phyloP scores from a whole-genome alignment of 2,329 filamentous ascomycete genomes.

The Hirsutella rhossiliensis region DNA sequence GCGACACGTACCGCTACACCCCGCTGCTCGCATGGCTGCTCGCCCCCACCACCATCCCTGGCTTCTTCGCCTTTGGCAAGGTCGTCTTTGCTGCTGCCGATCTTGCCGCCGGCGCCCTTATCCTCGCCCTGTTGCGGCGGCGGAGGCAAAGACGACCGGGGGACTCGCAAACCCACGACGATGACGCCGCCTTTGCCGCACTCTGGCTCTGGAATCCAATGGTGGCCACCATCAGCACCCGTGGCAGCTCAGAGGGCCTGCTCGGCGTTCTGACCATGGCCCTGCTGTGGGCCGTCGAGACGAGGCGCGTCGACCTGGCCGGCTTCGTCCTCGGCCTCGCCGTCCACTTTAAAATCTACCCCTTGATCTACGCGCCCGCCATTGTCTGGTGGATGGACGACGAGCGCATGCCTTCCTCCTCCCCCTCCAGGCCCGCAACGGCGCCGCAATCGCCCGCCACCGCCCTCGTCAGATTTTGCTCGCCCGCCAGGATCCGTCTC shows the following conservation, averaged over 20 bases:
- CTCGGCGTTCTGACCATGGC: constrained; percentile 75
- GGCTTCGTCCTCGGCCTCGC: constrained; percentile 67
- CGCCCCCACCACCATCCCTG: constrained; percentile 54
- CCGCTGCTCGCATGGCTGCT: constrained; percentile 87
- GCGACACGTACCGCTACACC: constrained; percentile 95
- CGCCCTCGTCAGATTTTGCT: constrained; percentile 31
- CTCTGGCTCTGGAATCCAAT: constrained; percentile 96
- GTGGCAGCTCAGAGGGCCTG: constrained; percentile 86
- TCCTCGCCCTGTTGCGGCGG: constrained; percentile 28
- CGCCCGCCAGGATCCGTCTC: constrained; percentile 42
- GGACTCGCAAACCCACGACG: constrained; percentile 13
- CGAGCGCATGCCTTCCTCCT: constrained; percentile 24
- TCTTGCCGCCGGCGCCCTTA: constrained; percentile 71
- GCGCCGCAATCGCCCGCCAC: constrained; percentile 9
- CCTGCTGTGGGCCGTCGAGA: constrained; percentile 70
- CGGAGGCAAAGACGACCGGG: not conserved
- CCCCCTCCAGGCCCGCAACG: not conserved
- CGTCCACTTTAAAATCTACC: constrained; percentile 98
- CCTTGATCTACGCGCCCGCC: constrained; percentile 83
- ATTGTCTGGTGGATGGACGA: constrained; percentile 71
- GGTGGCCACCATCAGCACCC: constrained; percentile 92
- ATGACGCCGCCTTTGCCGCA: constrained; percentile 57
- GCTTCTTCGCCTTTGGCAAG: constrained; percentile 80
- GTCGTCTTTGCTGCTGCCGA: constrained; percentile 75
- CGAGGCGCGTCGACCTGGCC: constrained; percentile 49